phyloP scores from a whole-genome alignment of 352 stramenopile genomes.

The Pythium oligandrum region DNA sequence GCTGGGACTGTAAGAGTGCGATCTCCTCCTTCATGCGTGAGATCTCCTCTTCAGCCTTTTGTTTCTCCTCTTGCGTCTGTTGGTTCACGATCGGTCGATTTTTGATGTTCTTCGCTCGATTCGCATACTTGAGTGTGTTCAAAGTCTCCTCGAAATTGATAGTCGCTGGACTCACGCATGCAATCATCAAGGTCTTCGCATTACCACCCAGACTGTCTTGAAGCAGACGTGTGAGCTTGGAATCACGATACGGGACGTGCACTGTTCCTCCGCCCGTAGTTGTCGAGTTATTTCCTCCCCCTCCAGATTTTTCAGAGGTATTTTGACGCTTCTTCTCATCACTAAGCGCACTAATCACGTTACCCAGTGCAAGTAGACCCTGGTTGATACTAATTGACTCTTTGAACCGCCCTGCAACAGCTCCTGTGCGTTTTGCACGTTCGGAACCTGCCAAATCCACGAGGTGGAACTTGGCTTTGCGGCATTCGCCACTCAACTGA shows the following conservation, averaged over 20 bases:
- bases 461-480: constrained; percentile 90
- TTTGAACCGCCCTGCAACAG: constrained; percentile 84
- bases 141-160: constrained; percentile 95
- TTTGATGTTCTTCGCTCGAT: constrained; percentile 99
- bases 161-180: constrained; percentile 70
- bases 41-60: constrained; percentile 51
- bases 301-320: constrained; percentile 4
- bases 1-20: constrained; percentile 56
- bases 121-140: constrained; percentile 98
- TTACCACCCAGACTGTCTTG: constrained; percentile 88
- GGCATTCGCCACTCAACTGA: constrained; percentile 31
- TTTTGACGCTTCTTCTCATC: constrained; percentile 76
- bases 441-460: constrained; percentile 96
- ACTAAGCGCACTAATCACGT: constrained; percentile 93
- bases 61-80: constrained; percentile 46
- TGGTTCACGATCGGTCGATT: constrained; percentile 98
- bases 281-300: constrained; percentile 6
- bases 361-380: constrained; percentile 91
- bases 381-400: constrained; percentile 97
- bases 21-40: constrained; percentile 79
- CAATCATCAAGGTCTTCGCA: constrained; percentile 90
- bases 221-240: constrained; percentile 86
- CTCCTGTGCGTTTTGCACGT: constrained; percentile 89
- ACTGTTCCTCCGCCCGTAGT: constrained; percentile 17
- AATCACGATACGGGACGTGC: constrained; percentile 90